A percentile compares a stretch with the other conserved stretches of the same genome.
Evolutionary conservation across 768 basidiomycete genomes (phyloP).

Genomic region (Termitomyces sp.): DNA sequence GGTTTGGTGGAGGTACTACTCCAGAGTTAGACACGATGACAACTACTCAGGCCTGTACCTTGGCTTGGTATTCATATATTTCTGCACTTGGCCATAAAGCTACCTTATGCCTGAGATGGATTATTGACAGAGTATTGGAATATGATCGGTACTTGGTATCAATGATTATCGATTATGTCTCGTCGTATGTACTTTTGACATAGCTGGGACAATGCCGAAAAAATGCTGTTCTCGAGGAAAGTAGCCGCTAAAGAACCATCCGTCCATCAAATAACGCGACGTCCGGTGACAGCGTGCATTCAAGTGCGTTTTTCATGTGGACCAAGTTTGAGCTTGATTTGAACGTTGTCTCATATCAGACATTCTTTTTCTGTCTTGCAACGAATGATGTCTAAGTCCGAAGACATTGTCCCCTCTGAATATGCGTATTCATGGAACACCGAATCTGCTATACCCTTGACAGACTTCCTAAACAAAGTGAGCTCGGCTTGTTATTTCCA

Average conservation of each 20-base stretch:
- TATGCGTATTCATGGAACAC: constrained; percentile 53
- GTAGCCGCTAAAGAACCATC: too few relatives aligned
- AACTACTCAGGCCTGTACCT: not conserved
- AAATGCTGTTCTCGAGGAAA: too few relatives aligned
- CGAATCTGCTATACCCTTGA: constrained; percentile 32
- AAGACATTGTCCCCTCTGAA: constrained; percentile 32
- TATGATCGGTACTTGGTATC: not conserved
- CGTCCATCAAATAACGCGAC: constrained; percentile 12
- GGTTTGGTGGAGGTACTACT: not conserved
- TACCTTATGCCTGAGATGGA: not conserved
- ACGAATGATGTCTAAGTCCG: constrained; percentile 18
- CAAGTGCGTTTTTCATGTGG: not conserved
- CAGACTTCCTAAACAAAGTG: constrained; percentile 55
- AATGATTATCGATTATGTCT: not conserved
- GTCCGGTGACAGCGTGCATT: not conserved
- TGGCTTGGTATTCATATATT: not conserved
- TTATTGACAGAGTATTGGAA: not conserved
- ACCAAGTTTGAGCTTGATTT: not conserved
- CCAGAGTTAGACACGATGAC: not conserved
- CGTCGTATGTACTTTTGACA: not conserved
- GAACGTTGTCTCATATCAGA: not conserved
- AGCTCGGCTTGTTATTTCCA: not conserved
- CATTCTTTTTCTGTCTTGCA: not conserved
- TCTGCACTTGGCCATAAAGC: not conserved
- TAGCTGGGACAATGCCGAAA: too few relatives aligned